Percentiles rank a stretch among this genome's conserved stretches.
Conservation (phyloP, 2,329 filamentous ascomycete species). For the Clarireedia sp. region DNA sequence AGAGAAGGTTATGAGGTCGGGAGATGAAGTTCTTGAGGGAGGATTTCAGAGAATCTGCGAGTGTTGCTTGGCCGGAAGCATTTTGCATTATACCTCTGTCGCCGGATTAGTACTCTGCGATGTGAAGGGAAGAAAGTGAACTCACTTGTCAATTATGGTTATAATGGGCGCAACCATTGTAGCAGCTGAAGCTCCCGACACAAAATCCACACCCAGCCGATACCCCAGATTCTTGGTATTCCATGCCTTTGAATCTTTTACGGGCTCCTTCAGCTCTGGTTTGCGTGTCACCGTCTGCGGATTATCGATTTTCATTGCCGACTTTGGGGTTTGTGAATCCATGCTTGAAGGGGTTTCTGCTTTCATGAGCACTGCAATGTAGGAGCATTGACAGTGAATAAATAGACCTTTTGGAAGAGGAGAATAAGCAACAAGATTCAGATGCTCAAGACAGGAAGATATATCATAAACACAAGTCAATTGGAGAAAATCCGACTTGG, state of each 20-base stretch:
- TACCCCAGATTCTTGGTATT: slow-evolving; percentile 66
- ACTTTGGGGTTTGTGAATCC: slow-evolving; percentile 1
- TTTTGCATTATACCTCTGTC: slow-evolving; percentile 71
- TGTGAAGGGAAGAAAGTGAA: slow-evolving; percentile 2
- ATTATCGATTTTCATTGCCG: slow-evolving; percentile 6
- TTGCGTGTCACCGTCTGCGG: slow-evolving; percentile 5
- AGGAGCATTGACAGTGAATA: neutral
- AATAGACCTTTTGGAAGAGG: neutral
- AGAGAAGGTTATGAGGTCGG: slow-evolving; percentile 53
- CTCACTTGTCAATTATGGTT: slow-evolving; percentile 77
- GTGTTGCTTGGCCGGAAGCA: slow-evolving; percentile 58
- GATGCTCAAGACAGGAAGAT: neutral
- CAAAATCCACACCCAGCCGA: slow-evolving; percentile 59
- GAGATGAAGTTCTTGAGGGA: slow-evolving; percentile 50
- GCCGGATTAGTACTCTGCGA: slow-evolving; percentile 14
- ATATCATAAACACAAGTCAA: too few relatives aligned
- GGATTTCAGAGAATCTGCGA: slow-evolving; percentile 49
- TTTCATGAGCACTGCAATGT: neutral
- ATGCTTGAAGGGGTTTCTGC: neutral
- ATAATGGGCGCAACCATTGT: slow-evolving; percentile 75
- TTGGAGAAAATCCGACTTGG: too few relatives aligned
- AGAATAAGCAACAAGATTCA: neutral
- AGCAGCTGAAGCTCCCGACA: slow-evolving; percentile 64
- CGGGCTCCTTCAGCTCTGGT: slow-evolving; percentile 10
- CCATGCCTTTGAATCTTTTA: slow-evolving; percentile 40